Evolutionary conservation across 2,329 filamentous ascomycete species (phyloP), one percentile per base, ranked within the genome.

Genomic region (Thermothelomyces thermophilus): DNA sequence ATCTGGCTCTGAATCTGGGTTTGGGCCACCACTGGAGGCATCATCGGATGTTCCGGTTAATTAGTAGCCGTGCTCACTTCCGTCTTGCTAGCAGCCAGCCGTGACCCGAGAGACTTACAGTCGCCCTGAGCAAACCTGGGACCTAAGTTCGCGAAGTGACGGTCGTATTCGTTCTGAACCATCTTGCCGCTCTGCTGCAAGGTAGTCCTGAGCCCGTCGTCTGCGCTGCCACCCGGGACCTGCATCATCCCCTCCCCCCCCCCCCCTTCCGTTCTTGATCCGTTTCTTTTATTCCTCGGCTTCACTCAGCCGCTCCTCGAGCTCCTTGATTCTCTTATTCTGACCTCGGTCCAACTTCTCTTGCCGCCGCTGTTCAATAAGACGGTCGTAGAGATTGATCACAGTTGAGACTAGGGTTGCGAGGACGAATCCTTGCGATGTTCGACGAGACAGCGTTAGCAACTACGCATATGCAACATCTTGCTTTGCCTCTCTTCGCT

Each of bases 361-460:
- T 46, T 69, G 66, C 28, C 56, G 55, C 13, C 61, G 58, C 40
- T 61, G 62, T 22, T 68, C 66, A 35, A 51, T 52, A 16, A 70
- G 45, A 14, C 65, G 62, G 39, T 69, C 68, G 57, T 66, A 69
- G 9, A 69, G 62, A 41, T 64, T 65, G 26, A 69, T 64, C 13
- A 70, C 60, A 6, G 68, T 69, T 11, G 67, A 68, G 40, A 65
- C 63, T 19, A 69, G 63, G 2, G 66, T 68, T n/a, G 67, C 67
- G 24, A 70, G 59, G 31, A 69, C 66, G 54, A 69, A 69, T 5
- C 64, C 64, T 62, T 68, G 64, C 65, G 68, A 8, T 16, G 2
- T 10, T 19, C 6, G 11, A 9, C 34, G 7, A 16, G 13, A 7
- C 26, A 5, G 28, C 28, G 26, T 34, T 19, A 47, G 36, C 26